Evolutionary conservation across 1,284 basidiomycete genomes (phyloP).

Genomic region (Ceratobasidium theobromae): DNA sequence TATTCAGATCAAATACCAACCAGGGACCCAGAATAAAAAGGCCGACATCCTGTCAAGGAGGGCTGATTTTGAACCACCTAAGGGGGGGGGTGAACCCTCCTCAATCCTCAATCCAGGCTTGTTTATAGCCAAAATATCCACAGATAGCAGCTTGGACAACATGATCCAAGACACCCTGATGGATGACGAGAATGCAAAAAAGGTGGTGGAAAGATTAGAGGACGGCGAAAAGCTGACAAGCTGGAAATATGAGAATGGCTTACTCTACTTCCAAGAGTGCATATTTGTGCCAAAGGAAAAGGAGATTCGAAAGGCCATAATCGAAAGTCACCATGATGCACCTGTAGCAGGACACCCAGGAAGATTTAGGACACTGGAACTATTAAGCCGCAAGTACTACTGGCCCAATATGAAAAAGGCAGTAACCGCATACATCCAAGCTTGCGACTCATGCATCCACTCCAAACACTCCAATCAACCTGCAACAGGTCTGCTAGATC

Average conservation of each 20-base stretch:
- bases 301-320: neutral
- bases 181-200: too few relatives aligned
- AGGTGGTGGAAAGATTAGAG: too few relatives aligned
- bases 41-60: too few relatives aligned
- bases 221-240: too few relatives aligned
- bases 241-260: too few relatives aligned
- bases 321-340: neutral
- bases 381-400: too few relatives aligned
- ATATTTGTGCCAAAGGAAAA: slow-evolving; percentile 16
- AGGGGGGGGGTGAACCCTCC: neutral
- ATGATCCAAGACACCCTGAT: neutral
- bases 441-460: too few relatives aligned
- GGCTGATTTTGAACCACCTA: too few relatives aligned
- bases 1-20: too few relatives aligned
- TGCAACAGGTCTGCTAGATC: neutral
- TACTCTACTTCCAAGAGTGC: neutral
- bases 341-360: neutral
- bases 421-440: too few relatives aligned
- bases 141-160: neutral
- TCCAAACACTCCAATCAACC: neutral
- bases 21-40: too few relatives aligned
- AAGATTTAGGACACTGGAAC: neutral
- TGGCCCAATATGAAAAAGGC: too few relatives aligned
- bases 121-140: neutral
- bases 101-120: neutral